A percentile compares a stretch with the other conserved stretches of the same genome.
Evolutionary conservation across 176 grass and related monocot genomes (phyloP).

Genomic region (Pharus latifolius): DNA sequence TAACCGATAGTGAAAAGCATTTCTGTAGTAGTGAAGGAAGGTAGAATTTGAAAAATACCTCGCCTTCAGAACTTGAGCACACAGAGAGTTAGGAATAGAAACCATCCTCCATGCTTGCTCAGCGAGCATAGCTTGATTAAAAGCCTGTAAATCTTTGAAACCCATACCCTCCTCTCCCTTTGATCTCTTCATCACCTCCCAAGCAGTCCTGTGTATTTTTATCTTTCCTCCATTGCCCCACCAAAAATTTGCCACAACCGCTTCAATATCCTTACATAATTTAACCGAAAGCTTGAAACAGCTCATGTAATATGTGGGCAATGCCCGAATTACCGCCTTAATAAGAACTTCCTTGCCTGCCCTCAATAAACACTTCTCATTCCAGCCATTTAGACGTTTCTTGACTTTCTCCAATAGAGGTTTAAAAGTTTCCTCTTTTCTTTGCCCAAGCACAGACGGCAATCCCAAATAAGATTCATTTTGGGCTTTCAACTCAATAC

Average conservation of each 20-base stretch:
- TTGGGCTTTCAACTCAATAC: too few species aligned
- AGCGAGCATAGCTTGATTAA: not conserved
- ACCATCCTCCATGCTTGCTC: not conserved
- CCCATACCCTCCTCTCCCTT: not conserved
- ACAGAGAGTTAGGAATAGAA: not conserved
- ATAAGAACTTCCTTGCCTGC: not conserved
- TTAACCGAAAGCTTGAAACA: not conserved
- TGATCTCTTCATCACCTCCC: too few species aligned
- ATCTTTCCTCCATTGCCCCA: not conserved
- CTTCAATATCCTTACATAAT: not conserved
- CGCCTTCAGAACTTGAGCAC: not conserved
- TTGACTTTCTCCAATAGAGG: not conserved
- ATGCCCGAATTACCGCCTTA: not conserved
- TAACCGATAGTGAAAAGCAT: too few species aligned
- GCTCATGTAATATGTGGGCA: not conserved
- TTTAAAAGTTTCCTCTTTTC: too few species aligned
- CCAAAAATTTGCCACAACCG: not conserved
- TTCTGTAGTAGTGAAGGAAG: too few species aligned
- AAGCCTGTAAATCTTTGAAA: not conserved
- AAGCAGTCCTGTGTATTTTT: not conserved
- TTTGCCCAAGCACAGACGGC: too few species aligned
- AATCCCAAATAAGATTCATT: too few species aligned
- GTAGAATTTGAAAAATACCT: too few species aligned
- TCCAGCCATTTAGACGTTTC: not conserved
- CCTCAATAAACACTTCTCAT: not conserved